These are phyloP conservation scores for Austroboletus niveus DNA, from an alignment of 1,284 basidiomycete species.

Conservation along the genomic window DNA sequence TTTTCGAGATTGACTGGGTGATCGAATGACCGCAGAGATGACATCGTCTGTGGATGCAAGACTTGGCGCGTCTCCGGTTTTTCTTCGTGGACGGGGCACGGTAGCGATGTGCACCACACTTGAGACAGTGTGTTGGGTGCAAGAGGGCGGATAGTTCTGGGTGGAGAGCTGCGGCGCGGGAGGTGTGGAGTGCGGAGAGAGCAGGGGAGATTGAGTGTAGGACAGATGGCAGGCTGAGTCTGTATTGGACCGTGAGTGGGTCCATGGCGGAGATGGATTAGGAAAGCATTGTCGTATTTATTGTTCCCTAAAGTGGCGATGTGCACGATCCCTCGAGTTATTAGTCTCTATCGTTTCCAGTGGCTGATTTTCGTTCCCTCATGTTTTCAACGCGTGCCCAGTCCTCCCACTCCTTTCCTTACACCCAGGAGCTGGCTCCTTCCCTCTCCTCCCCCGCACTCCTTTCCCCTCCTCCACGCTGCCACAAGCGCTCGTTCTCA, in stretches of 20 bases:
- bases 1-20: neutral
- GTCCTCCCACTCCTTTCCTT: conserved; percentile 37
- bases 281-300: conserved; percentile 25
- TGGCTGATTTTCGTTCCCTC: neutral
- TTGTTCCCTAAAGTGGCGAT: no score
- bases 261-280: neutral
- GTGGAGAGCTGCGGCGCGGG: conserved; percentile 36
- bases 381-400: conserved; percentile 24
- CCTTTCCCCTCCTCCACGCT: conserved; percentile 25
- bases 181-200: conserved; percentile 59
- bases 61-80: conserved; percentile 4
- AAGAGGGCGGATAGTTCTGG: conserved; percentile 28
- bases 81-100: conserved; percentile 10
- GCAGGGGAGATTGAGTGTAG: conserved; percentile 49
- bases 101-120: conserved; percentile 49
- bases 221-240: conserved; percentile 43
- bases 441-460: conserved; percentile 32
- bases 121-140: conserved; percentile 41
- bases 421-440: conserved; percentile 48
- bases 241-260: conserved; percentile 41
- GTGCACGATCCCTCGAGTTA: neutral
- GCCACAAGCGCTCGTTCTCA: conserved; percentile 29
- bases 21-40: conserved; percentile 17
- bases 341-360: conserved; percentile 4
- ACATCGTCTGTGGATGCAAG: conserved; percentile 20